phyloP scores from a whole-genome alignment of 495 filamentous ascomycete species.

The Lepraria neglecta region DNA sequence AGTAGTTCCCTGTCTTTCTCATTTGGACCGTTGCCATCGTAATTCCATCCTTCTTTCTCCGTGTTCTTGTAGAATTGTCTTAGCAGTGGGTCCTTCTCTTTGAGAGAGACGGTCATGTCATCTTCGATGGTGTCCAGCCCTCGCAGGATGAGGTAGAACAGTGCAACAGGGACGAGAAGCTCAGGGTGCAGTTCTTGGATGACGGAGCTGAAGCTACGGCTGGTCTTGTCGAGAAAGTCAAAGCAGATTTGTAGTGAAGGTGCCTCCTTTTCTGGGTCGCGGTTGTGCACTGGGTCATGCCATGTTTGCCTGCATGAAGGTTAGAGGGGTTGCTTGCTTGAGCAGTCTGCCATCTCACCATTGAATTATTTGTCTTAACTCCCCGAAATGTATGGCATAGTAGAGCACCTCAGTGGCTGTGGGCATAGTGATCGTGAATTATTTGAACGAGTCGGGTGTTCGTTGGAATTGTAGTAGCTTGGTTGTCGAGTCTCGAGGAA shows the following conservation, averaged over 20 bases:
- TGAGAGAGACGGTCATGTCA: slow-evolving; percentile 84
- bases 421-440: slow-evolving; percentile 41
- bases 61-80: slow-evolving; percentile 71
- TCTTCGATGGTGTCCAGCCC: slow-evolving; percentile 96
- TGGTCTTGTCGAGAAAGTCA: slow-evolving; percentile 77
- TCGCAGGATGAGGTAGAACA: slow-evolving; percentile 92
- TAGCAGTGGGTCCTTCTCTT: slow-evolving; percentile 79
- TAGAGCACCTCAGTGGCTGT: slow-evolving; percentile 56
- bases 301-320: slow-evolving; percentile 71
- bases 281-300: slow-evolving; percentile 88
- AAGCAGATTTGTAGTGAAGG: slow-evolving; percentile 73
- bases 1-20: slow-evolving; percentile 92
- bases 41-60: slow-evolving; percentile 84
- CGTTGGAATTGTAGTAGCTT: neutral
- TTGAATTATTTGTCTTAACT: slow-evolving; percentile 85
- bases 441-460: neutral
- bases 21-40: slow-evolving; percentile 73
- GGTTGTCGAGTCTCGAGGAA: neutral
- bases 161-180: slow-evolving; percentile 75
- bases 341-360: slow-evolving; percentile 52
- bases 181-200: slow-evolving; percentile 95
- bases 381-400: slow-evolving; percentile 65
- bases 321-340: slow-evolving; percentile 14
- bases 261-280: slow-evolving; percentile 67
- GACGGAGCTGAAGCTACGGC: slow-evolving; percentile 86